Evolutionary conservation across 139 green algal genomes (phyloP), one percentile per base, ranked within the genome.

Genomic region (Chlorella vulgaris): DNA sequence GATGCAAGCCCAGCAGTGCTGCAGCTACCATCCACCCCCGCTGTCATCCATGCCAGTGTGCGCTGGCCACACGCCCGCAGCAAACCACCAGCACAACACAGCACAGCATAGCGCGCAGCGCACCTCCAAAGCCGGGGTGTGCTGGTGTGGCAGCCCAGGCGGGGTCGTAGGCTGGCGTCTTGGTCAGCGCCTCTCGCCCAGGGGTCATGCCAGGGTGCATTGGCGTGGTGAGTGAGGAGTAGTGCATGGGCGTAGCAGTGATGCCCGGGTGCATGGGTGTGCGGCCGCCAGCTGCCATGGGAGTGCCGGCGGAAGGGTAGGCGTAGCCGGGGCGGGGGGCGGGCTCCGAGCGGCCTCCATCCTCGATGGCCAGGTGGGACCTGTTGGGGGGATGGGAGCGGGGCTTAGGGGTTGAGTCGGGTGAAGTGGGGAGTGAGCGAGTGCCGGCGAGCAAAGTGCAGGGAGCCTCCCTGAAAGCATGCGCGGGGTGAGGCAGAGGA

Each of bases 151-250:
- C 47, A 6, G 78, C 78, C 84, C 84, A 88, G 0, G 79, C 84
- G 1, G 84, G 79, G 70, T 88, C 84, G 70, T 88, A 88, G 22
- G 84, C 84, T 26, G 91, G 91, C 36, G 91, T 93, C 63, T 90
- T 86, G 61, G 83, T 88, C 5, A 87, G 74, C 4, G 78, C 51
- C 24, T 88, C 85, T 61, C 91, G 81, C 0, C 76, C 63, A 26
- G 91, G 91, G 29, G 91, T 95, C 83, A 92, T 91, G 70, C 76
- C 80, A 15, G 91, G 89, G 69, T 94, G 89, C 82, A 88, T 35
- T 2, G 87, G 89, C 18, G 87, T 93, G 26, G 80, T 60, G 43
- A 39, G 68, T 19, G 21, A 31, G 42, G 31, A 81, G 76, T 85
- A 76, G 51, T 91, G 85, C 53, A 75, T 69, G 53, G 88, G 88